These are phyloP conservation scores for Leccinellum rugosiceps DNA, from an alignment of 768 basidiomycete genomes.

Conservation along the genomic window DNA sequence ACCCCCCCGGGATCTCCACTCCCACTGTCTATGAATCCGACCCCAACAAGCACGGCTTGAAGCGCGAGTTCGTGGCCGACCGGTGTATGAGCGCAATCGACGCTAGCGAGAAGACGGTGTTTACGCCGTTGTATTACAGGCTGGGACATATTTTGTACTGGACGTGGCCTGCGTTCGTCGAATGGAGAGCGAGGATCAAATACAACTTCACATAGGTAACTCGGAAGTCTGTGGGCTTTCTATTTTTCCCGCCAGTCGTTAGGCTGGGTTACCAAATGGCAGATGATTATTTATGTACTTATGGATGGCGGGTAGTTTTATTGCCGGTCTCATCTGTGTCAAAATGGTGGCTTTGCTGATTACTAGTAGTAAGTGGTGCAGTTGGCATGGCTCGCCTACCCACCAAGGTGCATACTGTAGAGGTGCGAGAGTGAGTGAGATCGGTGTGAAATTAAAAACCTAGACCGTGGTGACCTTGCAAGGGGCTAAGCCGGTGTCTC, in stretches of 20 bases:
- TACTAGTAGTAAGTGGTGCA: too few species aligned
- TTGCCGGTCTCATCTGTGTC: not conserved
- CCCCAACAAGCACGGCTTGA: constrained; percentile 57
- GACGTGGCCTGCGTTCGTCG: constrained; percentile 57
- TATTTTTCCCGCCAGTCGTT: not conserved
- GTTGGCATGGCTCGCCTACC: too few species aligned
- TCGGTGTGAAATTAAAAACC: too few species aligned
- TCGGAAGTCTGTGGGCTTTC: constrained; percentile 6
- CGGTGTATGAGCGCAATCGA: constrained; percentile 63
- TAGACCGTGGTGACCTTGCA: too few species aligned
- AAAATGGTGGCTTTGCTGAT: too few species aligned
- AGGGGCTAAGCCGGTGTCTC: too few species aligned
- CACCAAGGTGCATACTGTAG: too few species aligned
- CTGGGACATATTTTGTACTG: constrained; percentile 59
- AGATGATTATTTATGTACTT: not conserved
- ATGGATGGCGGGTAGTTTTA: not conserved
- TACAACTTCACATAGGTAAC: constrained; percentile 53
- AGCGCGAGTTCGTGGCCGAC: constrained; percentile 55
- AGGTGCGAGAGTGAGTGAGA: too few species aligned
- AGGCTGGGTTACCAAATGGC: not conserved
- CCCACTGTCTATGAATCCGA: constrained; percentile 39
- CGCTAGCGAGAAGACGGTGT: constrained; percentile 50
- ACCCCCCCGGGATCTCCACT: constrained; percentile 31
- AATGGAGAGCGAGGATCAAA: constrained; percentile 57
- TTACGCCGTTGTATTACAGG: constrained; percentile 50